Percentiles rank a stretch among this genome's conserved stretches.
Evolutionary conservation across 306 rosid species (phyloP).

Genomic region (Benincasa hispida): DNA sequence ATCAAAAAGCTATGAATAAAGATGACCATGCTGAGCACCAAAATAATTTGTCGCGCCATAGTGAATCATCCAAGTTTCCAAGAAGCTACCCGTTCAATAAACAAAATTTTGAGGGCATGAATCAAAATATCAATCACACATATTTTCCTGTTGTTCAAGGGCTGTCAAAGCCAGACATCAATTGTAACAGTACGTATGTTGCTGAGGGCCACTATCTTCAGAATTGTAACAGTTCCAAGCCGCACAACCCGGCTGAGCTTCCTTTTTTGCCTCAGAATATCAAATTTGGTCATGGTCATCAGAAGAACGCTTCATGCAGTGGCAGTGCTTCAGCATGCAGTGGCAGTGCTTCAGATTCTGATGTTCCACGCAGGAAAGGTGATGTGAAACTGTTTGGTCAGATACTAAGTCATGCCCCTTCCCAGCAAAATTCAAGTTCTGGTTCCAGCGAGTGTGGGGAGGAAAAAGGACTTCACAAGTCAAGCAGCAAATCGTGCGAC

Average conservation of each 20-base stretch:
- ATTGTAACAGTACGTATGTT: slow-evolving; percentile 1
- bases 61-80: slow-evolving; percentile 33
- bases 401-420: slow-evolving; percentile 58
- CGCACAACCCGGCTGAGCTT: slow-evolving; percentile 26
- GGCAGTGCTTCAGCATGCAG: slow-evolving; percentile 28
- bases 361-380: slow-evolving; percentile 56
- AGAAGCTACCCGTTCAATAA: slow-evolving; percentile 38
- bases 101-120: slow-evolving; percentile 31
- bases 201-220: slow-evolving; percentile 12
- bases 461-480: slow-evolving; percentile 25
- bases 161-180: slow-evolving; percentile 14
- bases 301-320: slow-evolving; percentile 17
- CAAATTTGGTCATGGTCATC: slow-evolving; percentile 21
- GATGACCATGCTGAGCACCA: slow-evolving; percentile 11
- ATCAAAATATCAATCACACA: slow-evolving; percentile 31
- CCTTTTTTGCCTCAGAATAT: slow-evolving; percentile 35
- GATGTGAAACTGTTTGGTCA: slow-evolving; percentile 87
- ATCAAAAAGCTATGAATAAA: not conserved
- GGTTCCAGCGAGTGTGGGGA: slow-evolving; percentile 34
- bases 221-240: slow-evolving; percentile 16
- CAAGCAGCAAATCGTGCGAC: slow-evolving; percentile 29
- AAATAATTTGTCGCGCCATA: slow-evolving; percentile 7
- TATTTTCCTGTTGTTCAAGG: slow-evolving; percentile 16
- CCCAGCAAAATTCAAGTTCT: slow-evolving; percentile 29
- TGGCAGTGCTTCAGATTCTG: slow-evolving; percentile 40